Evolutionary conservation across 2,329 filamentous ascomycete genomes (phyloP).

Genomic region (Arachnopeziza araneosa): DNA sequence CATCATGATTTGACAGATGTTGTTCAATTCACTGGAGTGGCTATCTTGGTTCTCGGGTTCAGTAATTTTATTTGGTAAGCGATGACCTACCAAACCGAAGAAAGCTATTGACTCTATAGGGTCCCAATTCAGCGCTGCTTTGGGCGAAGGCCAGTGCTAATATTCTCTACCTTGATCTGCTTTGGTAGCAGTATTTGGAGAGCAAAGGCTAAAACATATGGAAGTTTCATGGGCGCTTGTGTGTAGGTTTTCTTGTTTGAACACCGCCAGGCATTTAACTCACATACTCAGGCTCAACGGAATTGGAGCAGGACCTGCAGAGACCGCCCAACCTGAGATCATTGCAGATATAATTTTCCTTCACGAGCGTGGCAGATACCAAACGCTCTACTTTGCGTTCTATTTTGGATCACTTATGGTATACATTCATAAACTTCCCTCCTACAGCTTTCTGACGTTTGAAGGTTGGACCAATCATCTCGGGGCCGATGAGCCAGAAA

Average conservation of each 20-base stretch:
- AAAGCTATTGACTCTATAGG: constrained; percentile 7
- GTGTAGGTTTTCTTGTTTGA: constrained; percentile 28
- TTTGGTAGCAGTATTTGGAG: constrained; percentile 43
- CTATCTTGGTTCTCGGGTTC: constrained; percentile 42
- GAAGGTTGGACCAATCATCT: constrained; percentile 49
- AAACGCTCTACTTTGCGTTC: constrained; percentile 49
- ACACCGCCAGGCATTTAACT: not conserved
- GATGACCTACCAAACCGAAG: constrained; percentile 8
- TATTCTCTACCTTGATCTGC: constrained; percentile 40
- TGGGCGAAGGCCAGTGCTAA: constrained; percentile 43
- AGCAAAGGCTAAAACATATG: constrained; percentile 51
- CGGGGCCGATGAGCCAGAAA: constrained; percentile 54
- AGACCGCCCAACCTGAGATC: constrained; percentile 56
- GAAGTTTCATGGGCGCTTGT: constrained; percentile 58
- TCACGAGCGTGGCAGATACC: constrained; percentile 55
- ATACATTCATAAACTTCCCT: constrained; percentile 4
- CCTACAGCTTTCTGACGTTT: constrained; percentile 8
- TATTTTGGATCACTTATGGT: constrained; percentile 60
- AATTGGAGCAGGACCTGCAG: constrained; percentile 55
- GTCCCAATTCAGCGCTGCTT: constrained; percentile 43
- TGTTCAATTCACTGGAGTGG: constrained; percentile 43
- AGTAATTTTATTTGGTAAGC: constrained; percentile 46
- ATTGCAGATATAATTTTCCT: constrained; percentile 62
- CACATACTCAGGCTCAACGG: constrained; percentile 44
- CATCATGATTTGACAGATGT: constrained; percentile 47